These are phyloP conservation scores for Clavispora asparagi DNA, from an alignment of 805 yeast species.

Conservation along the genomic window DNA sequence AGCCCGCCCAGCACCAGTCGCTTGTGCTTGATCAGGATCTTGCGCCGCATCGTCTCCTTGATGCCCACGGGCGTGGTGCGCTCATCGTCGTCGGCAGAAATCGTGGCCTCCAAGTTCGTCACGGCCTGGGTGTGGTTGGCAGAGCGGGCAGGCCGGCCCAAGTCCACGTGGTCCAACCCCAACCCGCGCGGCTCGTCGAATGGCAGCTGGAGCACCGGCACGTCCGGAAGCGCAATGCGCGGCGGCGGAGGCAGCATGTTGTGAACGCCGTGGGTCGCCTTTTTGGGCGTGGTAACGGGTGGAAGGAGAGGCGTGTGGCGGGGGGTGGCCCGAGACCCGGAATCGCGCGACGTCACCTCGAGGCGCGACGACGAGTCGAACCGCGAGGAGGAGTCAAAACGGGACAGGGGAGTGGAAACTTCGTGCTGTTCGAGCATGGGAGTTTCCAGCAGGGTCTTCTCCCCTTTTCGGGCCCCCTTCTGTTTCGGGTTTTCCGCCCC, in stretches of 20 bases:
- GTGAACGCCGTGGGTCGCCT: neutral
- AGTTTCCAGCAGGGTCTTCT: too few species aligned
- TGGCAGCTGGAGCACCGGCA: conserved; percentile 12
- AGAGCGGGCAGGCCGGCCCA: conserved; percentile 3
- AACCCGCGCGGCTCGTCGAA: conserved; percentile 24
- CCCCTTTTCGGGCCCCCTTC: too few species aligned
- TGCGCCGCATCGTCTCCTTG: conserved; percentile 26
- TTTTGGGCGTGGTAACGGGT: conserved; percentile 13
- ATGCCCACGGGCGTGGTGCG: conserved; percentile 16
- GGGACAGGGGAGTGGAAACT: neutral
- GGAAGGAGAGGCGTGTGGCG: conserved; percentile 1
- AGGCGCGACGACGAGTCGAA: neutral
- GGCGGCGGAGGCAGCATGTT: conserved; percentile 36
- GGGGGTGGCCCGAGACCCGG: conserved; percentile 4
- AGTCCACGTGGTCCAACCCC: conserved; percentile 34
- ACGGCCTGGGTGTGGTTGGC: conserved; percentile 25
- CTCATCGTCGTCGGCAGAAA: conserved; percentile 3
- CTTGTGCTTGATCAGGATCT: conserved; percentile 34
- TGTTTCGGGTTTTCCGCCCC: too few species aligned
- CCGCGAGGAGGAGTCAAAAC: neutral
- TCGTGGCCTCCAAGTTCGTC: conserved; percentile 28
- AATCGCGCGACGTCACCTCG: neutral
- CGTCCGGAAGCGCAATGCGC: conserved; percentile 23
- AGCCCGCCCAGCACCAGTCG: conserved; percentile 36
- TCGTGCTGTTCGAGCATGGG: too few species aligned